Evolutionary conservation across 106 monocot species (phyloP).

Genomic region (Phalaenopsis aphrodite): DNA sequence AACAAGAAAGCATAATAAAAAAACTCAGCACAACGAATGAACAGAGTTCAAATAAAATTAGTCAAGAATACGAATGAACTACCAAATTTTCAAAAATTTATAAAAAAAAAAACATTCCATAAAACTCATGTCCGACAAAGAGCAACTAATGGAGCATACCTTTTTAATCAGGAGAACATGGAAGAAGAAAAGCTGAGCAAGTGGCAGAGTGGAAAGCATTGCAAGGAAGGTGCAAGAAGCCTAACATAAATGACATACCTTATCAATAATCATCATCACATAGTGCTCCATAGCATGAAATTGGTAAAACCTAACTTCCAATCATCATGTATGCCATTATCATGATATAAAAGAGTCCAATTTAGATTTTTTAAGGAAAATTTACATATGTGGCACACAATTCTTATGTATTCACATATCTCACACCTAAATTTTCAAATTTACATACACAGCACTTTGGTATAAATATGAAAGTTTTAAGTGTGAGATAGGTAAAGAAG

Average conservation of each 20-base stretch:
- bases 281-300: not conserved
- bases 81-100: not conserved
- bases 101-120: not conserved
- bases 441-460: no score
- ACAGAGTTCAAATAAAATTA: not conserved
- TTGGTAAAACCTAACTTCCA: not conserved
- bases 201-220: conserved; percentile 65
- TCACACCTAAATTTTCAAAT: no score
- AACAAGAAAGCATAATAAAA: not conserved
- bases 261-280: conserved; percentile 2
- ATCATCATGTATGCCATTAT: not conserved
- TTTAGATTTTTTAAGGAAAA: not conserved
- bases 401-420: no score
- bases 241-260: conserved; percentile 14
- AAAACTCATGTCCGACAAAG: not conserved
- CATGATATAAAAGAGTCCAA: not conserved
- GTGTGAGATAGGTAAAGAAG: no score
- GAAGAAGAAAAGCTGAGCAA: conserved; percentile 83
- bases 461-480: no score
- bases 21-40: not conserved
- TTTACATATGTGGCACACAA: no score
- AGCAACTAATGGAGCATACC: conserved; percentile 20
- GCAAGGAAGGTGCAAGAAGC: conserved; percentile 60
- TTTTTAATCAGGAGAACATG: conserved; percentile 76
- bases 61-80: not conserved